Base-by-base conservation (phyloP, 2,329 filamentous ascomycete genomes). In the Pezicula rhizophila region DNA sequence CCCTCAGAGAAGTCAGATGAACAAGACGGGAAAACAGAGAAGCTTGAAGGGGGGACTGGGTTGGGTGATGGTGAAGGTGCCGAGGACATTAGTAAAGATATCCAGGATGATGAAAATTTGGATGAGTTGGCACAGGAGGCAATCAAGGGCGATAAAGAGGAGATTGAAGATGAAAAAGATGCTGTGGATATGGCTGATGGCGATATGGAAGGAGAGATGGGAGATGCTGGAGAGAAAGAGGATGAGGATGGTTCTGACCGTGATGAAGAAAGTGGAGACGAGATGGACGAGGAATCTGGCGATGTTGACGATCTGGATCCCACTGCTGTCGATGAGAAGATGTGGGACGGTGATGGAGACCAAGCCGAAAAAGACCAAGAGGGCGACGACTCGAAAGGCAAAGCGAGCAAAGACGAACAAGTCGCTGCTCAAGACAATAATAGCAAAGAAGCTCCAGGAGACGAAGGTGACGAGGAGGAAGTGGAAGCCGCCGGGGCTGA, bases 71-170 rank as follows among this genome's bases (percentile, higher is more conserved):
- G 93, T 10, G 88, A 96, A 66, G 95, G 92, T 15, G 91, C 87
- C 4, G 91, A 99, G 64, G 92, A 99, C 66, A 97, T 99, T 56
- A 97, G 91, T 68, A 97, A 99, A 65, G 93, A 99, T 61, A 86
- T 99, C 42, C 82, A 88, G 54, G 85, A 92, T 14, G 92, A 99
- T 52, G 93, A 99, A 65, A 91, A 99, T 64, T 72, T 99, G 4
- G 83, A 87, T 0, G 93, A 99, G 57, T 74, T 99, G 40, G 92
- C 93, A 0, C 89, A 96, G 64, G 87, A 96, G 60, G 78, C 83
- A 38, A 85, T 88, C 52, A 72, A 78, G 31, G 69, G 72, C 38
- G 65, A 72, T 23, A 73, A 79, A 34, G 69, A 73, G 37, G 84
- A 87, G 14, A 85, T 90, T 47, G 84, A 91, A 56, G 83, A 90